A percentile compares a stretch with the other conserved stretches of the same genome.
Conservation (phyloP, 805 yeast genomes). For the Saccharomycopsis sp. region DNA sequence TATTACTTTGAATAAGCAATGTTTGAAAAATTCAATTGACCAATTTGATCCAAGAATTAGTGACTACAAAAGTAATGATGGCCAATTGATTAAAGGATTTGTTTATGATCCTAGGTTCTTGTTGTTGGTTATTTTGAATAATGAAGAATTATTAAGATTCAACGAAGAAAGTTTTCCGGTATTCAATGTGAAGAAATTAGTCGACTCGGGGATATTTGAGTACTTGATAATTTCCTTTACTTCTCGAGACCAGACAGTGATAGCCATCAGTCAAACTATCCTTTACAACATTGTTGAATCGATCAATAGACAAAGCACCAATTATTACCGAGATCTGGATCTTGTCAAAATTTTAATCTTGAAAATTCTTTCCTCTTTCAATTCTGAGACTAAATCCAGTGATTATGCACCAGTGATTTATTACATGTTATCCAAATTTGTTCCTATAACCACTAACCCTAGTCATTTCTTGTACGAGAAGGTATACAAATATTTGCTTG, state of each 20-base stretch:
- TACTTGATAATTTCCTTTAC: constrained; percentile 42
- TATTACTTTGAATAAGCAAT: constrained; percentile 43
- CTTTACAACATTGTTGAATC: constrained; percentile 39
- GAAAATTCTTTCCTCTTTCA: constrained; percentile 33
- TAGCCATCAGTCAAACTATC: constrained; percentile 36
- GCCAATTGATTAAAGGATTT: constrained; percentile 16
- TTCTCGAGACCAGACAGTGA: constrained; percentile 26
- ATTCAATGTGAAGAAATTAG: constrained; percentile 48
- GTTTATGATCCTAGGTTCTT: constrained; percentile 69
- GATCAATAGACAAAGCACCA: constrained; percentile 32
- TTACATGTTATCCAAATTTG: constrained; percentile 46
- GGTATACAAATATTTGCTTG: constrained; percentile 56
- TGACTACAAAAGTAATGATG: neutral
- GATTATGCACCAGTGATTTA: constrained; percentile 45
- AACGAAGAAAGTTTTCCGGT: constrained; percentile 23
- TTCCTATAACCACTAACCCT: constrained; percentile 58
- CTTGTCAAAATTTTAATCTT: constrained; percentile 47
- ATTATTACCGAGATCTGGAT: constrained; percentile 50
- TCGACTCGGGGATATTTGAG: constrained; percentile 51
- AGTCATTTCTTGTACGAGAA: constrained; percentile 69
- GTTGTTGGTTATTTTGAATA: constrained; percentile 52
- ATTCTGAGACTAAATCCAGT: constrained; percentile 21
- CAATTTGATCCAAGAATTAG: constrained; percentile 26
- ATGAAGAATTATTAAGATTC: constrained; percentile 49
- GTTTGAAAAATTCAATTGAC: constrained; percentile 42